A percentile compares a stretch with the other conserved stretches of the same genome.
phyloP scores from a whole-genome alignment of 768 basidiomycete species.

The Lentinus brumalis region DNA sequence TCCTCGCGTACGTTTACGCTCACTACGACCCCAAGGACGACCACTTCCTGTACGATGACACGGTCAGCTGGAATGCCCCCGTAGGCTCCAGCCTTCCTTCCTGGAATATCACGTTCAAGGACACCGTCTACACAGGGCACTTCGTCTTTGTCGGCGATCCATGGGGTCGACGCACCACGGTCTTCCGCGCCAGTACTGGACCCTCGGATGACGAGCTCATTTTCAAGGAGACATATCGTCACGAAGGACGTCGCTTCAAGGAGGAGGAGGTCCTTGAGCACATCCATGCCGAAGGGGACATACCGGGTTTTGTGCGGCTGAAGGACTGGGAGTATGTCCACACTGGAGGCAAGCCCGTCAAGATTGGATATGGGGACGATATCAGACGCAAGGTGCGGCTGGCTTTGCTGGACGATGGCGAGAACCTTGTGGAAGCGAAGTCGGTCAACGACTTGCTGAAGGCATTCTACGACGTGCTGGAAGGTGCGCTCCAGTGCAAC shows the following conservation, averaged over 20 bases:
- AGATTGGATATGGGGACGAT: not conserved
- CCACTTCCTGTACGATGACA: conserved; percentile 8
- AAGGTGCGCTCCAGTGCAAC: not conserved
- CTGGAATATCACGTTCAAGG: too few relatives aligned
- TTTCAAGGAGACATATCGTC: too few relatives aligned
- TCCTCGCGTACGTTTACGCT: conserved; percentile 3
- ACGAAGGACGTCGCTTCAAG: too few relatives aligned
- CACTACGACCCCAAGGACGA: conserved; percentile 2
- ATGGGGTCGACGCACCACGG: too few relatives aligned
- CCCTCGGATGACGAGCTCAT: too few relatives aligned
- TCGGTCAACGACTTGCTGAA: conserved; percentile 1
- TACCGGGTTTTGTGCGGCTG: not conserved
- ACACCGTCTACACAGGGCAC: too few relatives aligned
- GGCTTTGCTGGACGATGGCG: not conserved
- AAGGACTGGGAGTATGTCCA: not conserved
- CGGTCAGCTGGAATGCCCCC: not conserved
- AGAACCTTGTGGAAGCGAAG: not conserved
- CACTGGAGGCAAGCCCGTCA: not conserved
- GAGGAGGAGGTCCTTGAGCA: conserved; percentile 44
- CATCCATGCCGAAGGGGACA: not conserved
- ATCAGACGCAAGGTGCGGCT: not conserved
- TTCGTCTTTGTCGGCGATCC: too few relatives aligned
- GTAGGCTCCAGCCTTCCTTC: too few relatives aligned
- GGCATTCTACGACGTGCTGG: conserved; percentile 4
- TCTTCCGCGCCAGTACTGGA: too few relatives aligned